A percentile compares a stretch with the other conserved stretches of the same genome.
phyloP scores from a whole-genome alignment of 192 early-diverging fungal genomes.

The Backusella tarrabulga region DNA sequence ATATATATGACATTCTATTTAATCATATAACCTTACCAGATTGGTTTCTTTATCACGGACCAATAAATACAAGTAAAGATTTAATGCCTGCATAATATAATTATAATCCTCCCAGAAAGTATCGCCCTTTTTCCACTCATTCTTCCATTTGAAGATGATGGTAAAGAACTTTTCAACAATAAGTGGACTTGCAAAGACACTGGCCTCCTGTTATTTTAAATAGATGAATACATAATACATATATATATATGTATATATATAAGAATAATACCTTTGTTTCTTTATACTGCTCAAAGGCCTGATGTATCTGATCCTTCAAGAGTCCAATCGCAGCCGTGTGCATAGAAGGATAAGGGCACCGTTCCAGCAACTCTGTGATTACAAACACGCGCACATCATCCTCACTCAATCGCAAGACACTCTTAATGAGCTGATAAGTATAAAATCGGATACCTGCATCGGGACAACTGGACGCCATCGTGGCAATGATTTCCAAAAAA shows the following conservation, averaged over 20 bases:
- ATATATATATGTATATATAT: not conserved
- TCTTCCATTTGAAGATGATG: constrained; percentile 33
- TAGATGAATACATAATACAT: not conserved
- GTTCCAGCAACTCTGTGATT: constrained; percentile 37
- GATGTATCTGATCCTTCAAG: constrained; percentile 42
- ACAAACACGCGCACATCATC: constrained; percentile 44
- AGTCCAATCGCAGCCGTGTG: constrained; percentile 43
- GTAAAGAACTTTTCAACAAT: constrained; percentile 39
- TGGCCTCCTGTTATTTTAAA: not conserved
- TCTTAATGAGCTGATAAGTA: constrained; percentile 36
- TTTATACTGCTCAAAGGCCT: constrained; percentile 21
- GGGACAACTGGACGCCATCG: constrained; percentile 42
- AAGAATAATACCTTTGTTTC: constrained; percentile 13
- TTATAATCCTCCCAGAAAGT: constrained; percentile 40
- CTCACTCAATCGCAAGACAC: constrained; percentile 31
- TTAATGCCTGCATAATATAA: constrained; percentile 45
- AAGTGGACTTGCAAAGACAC: constrained; percentile 40
- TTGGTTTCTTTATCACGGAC: constrained; percentile 45
- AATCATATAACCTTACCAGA: constrained; percentile 22
- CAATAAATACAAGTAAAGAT: constrained; percentile 48
- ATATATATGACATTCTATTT: not conserved
- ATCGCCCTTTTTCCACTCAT: not conserved
- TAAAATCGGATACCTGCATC: constrained; percentile 40
- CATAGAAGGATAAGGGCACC: constrained; percentile 50
- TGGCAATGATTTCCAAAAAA: constrained; percentile 30